phyloP scores from a whole-genome alignment of 345 rosid genomes.

The Crucihimalaya himalaica region DNA sequence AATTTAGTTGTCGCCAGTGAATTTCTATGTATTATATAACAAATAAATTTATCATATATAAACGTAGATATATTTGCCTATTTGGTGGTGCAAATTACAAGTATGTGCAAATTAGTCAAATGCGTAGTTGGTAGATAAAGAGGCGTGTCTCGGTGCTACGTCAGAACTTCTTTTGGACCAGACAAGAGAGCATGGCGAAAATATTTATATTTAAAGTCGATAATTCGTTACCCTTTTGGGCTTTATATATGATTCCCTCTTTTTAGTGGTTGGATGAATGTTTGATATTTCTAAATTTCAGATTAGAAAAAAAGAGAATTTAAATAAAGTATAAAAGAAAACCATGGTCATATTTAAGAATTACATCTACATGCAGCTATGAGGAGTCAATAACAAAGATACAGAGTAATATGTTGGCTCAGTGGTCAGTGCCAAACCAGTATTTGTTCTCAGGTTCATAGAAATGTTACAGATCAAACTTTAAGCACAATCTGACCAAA shows the following conservation, averaged over 20 bases:
- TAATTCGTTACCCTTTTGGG: background rate
- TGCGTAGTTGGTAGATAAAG: constrained; percentile 23
- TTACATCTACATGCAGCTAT: background rate
- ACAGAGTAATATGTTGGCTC: background rate
- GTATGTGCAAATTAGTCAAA: constrained; percentile 7
- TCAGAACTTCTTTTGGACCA: constrained; percentile 6
- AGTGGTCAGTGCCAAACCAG: background rate
- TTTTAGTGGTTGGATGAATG: background rate
- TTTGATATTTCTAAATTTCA: background rate
- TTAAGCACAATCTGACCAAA: background rate
- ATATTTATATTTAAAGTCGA: background rate
- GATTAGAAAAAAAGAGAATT: background rate
- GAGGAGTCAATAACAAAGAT: background rate
- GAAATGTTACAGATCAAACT: background rate
- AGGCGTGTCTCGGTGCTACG: constrained; percentile 5
- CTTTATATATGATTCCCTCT: background rate
- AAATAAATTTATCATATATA: no score
- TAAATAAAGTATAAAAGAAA: background rate
- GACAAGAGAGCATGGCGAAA: background rate
- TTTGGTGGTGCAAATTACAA: constrained; percentile 1
- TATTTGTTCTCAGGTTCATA: background rate
- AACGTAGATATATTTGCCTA: no score
- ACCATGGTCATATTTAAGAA: background rate
- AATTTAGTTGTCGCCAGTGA: background rate
- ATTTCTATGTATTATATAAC: constrained; percentile 5